Conservation (phyloP, 2,329 filamentous ascomycete genomes). For the Colletotrichum orbiculare region DNA sequence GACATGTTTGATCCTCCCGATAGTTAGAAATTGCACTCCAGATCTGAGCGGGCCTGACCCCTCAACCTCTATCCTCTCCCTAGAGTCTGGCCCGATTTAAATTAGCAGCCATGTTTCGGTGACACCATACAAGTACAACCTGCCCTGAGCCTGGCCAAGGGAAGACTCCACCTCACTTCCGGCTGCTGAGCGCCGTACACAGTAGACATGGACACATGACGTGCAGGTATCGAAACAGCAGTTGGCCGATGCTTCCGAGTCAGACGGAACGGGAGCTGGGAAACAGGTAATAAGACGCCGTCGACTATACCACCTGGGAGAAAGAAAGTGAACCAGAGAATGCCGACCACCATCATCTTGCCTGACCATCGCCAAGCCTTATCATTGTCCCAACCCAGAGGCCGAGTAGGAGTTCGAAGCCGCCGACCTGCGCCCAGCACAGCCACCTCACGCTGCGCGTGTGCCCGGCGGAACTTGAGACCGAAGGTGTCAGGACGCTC, state of each 20-base stretch:
- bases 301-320: too few species aligned
- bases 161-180: too few species aligned
- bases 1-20: slow-evolving; percentile 27
- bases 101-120: slow-evolving; percentile 20
- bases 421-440: slow-evolving; percentile 7
- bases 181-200: too few species aligned
- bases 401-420: not conserved
- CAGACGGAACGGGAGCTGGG: too few species aligned
- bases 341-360: too few species aligned
- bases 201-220: too few species aligned
- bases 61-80: slow-evolving; percentile 3
- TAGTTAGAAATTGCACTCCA: slow-evolving; percentile 12
- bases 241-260: too few species aligned
- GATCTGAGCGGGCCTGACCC: slow-evolving; percentile 7
- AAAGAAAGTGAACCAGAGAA: too few species aligned
- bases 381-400: not conserved
- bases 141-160: not conserved
- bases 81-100: slow-evolving; percentile 8
- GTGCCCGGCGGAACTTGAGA: slow-evolving; percentile 25
- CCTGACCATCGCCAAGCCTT: too few species aligned
- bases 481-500: slow-evolving; percentile 27
- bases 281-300: too few species aligned
- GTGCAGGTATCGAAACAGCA: too few species aligned
- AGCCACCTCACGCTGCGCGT: slow-evolving; percentile 20
- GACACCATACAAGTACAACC: slow-evolving; percentile 3